Evolutionary conservation across 805 yeast species (phyloP).

Genomic region (Candida argentea): DNA sequence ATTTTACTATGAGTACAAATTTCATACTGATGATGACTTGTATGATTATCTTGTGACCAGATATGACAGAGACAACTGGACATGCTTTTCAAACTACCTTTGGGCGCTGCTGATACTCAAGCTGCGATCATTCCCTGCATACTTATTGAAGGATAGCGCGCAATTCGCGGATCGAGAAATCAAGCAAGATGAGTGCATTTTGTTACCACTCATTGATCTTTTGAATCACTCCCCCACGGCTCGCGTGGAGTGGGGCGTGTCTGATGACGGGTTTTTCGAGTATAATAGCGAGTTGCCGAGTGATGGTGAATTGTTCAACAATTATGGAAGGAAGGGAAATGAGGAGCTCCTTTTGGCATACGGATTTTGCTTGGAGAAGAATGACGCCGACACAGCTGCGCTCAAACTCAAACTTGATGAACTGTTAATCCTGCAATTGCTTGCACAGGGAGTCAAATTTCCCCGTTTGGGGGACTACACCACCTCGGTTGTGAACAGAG

Average conservation of each 20-base stretch:
- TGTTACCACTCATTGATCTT: conserved; percentile 70
- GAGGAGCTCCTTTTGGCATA: conserved; percentile 74
- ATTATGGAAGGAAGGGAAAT: conserved; percentile 83
- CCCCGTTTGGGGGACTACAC: conserved; percentile 30
- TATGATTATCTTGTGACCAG: conserved; percentile 14
- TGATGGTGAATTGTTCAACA: conserved; percentile 51
- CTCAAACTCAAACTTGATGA: conserved; percentile 48
- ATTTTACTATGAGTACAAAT: conserved; percentile 33
- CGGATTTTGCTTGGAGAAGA: conserved; percentile 60
- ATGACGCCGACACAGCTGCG: conserved; percentile 48
- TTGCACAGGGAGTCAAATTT: conserved; percentile 25
- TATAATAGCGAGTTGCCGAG: conserved; percentile 28
- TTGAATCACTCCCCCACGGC: conserved; percentile 61
- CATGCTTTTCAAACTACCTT: conserved; percentile 53
- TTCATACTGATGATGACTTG: conserved; percentile 26
- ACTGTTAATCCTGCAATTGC: conserved; percentile 19
- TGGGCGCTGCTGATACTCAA: conserved; percentile 69
- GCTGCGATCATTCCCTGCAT: conserved; percentile 74
- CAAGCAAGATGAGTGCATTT: conserved; percentile 45
- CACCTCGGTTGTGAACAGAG: conserved; percentile 18
- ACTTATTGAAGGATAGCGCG: conserved; percentile 34
- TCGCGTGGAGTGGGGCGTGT: conserved; percentile 51
- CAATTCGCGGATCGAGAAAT: conserved; percentile 8
- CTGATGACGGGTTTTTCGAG: conserved; percentile 20
- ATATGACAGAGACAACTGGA: conserved; percentile 38